Evolutionary conservation across 2,329 filamentous ascomycete genomes (phyloP), one percentile per base, ranked within the genome.

Genomic region (Chlorencoelia australis): DNA sequence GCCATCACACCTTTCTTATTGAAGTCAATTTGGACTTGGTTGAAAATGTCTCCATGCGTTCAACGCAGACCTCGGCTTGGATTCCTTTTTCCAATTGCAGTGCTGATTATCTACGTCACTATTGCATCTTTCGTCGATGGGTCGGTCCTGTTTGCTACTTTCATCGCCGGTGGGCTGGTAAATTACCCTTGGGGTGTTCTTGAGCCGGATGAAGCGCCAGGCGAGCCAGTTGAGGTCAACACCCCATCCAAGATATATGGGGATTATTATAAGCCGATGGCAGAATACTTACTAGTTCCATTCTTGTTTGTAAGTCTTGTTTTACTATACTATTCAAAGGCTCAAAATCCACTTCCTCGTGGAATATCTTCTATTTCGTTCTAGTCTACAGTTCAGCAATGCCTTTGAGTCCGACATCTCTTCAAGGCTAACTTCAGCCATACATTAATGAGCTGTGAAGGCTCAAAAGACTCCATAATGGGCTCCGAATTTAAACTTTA

Each of bases 231-330:
- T 45, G 21, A 18, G 24, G 21, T 11, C 9, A 7, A 28, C 20
- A 18, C 19, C 14, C 32, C 36, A 31, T 36, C 30, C 6, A 24
- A 25, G 1, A 44, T 54, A 35, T 59, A 52, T 31, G 42, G 50
- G 6, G 26, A 42, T 7, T 57, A 55, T 37, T 58, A 51, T 25
- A 37, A 45, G 7, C 33, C 44, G 5, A 14, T 37, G 4, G 43
- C 53, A n/a, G 37, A 66, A 2, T 57, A 55, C 11, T 62, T 79
- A 3, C 53, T 79, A 1, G 66, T 67, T 14, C 73, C 74, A 0
- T 63, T 78, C 36, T 79, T 79, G 53, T 79, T 79, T 50, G 81
- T 73, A 51, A 57, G 69, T 57, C 4, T 19, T 32, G 10, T 2
- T 0, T 26, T 15, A 14, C 15, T 17, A 22, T n/a, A n/a, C n/a